Evolutionary conservation across 1,139 yeast genomes (phyloP).

Genomic region (Sugiyamaella neomexicana): DNA sequence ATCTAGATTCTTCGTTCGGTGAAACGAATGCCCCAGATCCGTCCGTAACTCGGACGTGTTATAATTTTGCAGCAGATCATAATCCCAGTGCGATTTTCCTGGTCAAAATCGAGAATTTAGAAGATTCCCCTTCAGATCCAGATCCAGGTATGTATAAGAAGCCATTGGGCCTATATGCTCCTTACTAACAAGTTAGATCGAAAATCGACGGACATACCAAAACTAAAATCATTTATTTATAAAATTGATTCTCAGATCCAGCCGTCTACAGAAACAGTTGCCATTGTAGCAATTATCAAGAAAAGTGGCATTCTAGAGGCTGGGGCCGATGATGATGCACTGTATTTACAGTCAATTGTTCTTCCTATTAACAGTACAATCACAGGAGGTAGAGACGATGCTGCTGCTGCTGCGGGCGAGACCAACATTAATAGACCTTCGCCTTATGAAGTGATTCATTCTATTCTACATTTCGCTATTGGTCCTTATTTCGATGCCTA

Average conservation of each 20-base stretch:
- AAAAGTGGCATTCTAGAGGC: slow-evolving; percentile 43
- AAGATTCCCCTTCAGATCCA: not conserved
- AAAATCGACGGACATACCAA: not conserved
- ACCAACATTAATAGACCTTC: slow-evolving; percentile 9
- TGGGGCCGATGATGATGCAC: slow-evolving; percentile 36
- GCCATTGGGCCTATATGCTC: not conserved
- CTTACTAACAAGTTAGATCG: not conserved
- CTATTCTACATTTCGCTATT: slow-evolving; percentile 56
- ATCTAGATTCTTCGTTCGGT: slow-evolving; percentile 30
- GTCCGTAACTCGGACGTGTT: slow-evolving; percentile 18
- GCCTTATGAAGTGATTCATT: slow-evolving; percentile 58
- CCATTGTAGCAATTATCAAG: slow-evolving; percentile 48
- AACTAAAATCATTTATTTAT: not conserved
- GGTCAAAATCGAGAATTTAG: slow-evolving; percentile 24
- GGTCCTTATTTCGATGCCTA: slow-evolving; percentile 54
- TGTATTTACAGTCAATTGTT: slow-evolving; percentile 45
- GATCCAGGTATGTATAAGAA: not conserved
- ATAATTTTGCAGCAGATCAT: slow-evolving; percentile 30
- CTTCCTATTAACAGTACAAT: slow-evolving; percentile 30
- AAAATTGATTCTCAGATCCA: slow-evolving; percentile 16
- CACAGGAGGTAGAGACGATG: not conserved
- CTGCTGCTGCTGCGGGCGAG: not conserved
- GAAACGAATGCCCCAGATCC: slow-evolving; percentile 17
- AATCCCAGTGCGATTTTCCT: slow-evolving; percentile 32
- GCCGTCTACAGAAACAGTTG: slow-evolving; percentile 22